Evolutionary conservation across 345 rosid species (phyloP), one percentile per base, ranked within the genome.

Genomic region (Adansonia digitata): DNA sequence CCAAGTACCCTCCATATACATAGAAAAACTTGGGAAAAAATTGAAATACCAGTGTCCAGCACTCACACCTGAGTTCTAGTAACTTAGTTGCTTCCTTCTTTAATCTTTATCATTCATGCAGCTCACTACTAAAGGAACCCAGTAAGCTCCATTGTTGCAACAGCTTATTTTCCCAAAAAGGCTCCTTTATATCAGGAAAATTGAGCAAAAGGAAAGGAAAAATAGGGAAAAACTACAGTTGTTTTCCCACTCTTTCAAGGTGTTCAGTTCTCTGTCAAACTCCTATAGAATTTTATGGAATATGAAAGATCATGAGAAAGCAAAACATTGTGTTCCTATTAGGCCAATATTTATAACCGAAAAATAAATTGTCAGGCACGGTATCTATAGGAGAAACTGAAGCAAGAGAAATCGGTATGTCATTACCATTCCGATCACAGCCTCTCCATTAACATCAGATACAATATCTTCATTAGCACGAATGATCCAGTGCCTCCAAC

Each of bases 401-500:
- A 11, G 4, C 34, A 24, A 26, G 7, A 24, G 34, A 46, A 24
- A 5, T 15, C 1, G 24, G 13, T 57, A 4, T 24, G 20, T 9
- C 31, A 7, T 62, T 76, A 92, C 97, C 96, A 82, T 37, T 74
- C 96, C 97, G 43, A 93, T 85, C 29, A 90, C 96, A 75, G 86
- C 96, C 81, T 91, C 92, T 71, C 61, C 92, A 81, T 77, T 46
- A 43, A 83, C 80, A 70, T 76, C 48, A 11, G 81, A 73, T 71
- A 86, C 77, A 12, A 91, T 80, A 77, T 49, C 81, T 70, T 81
- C 86, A 81, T 86, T 74, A 20, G 86, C 85, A 71, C 82, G 75
- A 74, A 95, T 88, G 49, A 80, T 78, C 98, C 96, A 93, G 76
- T 84, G 90, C 78, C 97, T 88, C 85, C 81, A 22, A 37, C 80